Evolutionary conservation across 2,329 filamentous ascomycete genomes (phyloP).

Genomic region (Metarhizium robertsii): DNA sequence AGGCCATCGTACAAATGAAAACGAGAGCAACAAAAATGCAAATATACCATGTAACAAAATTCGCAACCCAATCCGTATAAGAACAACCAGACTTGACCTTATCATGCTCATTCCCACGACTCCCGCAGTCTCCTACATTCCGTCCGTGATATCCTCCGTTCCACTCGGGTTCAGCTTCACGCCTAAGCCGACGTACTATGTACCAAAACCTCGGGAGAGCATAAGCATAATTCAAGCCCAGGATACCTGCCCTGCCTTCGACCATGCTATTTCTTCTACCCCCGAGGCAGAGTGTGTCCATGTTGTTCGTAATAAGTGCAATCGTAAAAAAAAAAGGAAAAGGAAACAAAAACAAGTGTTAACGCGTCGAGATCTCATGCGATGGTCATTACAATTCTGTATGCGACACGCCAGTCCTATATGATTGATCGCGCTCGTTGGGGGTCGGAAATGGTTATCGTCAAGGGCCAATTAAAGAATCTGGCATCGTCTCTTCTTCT

Average conservation of each 20-base stretch:
- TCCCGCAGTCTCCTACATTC: constrained; percentile 5
- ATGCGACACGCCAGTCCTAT: constrained; percentile 7
- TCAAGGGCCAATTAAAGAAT: constrained; percentile 49
- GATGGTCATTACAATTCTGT: constrained; percentile 30
- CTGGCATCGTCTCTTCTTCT: constrained; percentile 78
- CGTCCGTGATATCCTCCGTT: constrained; percentile 1
- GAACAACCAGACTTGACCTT: not conserved
- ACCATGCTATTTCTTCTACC: constrained; percentile 1
- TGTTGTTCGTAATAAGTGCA: constrained; percentile 17
- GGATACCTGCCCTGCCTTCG: constrained; percentile 6
- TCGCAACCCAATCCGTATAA: constrained; percentile 1
- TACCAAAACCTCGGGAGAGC: constrained; percentile 7
- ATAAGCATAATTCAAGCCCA: not conserved
- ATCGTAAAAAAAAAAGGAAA: constrained; percentile 23
- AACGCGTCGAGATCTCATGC: constrained; percentile 10
- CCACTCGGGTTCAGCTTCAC: not conserved
- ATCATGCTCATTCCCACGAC: constrained; percentile 4
- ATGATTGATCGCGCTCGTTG: not conserved
- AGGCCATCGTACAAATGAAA: constrained; percentile 2
- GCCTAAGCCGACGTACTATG: constrained; percentile 6
- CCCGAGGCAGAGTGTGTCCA: constrained; percentile 2
- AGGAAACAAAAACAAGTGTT: constrained; percentile 23
- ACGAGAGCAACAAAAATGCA: not conserved
- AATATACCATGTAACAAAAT: constrained; percentile 3
- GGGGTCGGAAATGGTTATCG: not conserved